phyloP scores from a whole-genome alignment of 441 rosid genomes.

The Eutrema salsugineum region DNA sequence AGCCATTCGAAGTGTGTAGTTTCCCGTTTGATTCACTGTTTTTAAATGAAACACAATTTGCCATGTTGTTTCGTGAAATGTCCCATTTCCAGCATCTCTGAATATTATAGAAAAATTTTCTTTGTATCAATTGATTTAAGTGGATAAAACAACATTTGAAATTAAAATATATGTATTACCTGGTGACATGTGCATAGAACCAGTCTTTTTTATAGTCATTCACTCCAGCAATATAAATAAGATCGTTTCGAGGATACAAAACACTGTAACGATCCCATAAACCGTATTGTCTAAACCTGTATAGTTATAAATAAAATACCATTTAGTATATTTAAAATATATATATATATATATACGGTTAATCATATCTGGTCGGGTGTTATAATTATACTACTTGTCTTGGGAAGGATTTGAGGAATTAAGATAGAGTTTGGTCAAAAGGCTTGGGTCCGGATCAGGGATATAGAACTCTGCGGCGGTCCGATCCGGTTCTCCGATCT shows the following conservation, averaged over 20 bases:
- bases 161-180: constrained; percentile 24
- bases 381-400: constrained; percentile 31
- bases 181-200: constrained; percentile 62
- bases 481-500: constrained; percentile 64
- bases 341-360: neutral
- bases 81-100: constrained; percentile 37
- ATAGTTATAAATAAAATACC: neutral
- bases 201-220: constrained; percentile 41
- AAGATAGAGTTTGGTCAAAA: constrained; percentile 30
- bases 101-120: neutral
- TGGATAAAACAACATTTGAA: neutral
- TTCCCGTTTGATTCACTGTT: constrained; percentile 19
- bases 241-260: constrained; percentile 38
- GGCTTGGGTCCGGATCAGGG: constrained; percentile 45
- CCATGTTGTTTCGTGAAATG: constrained; percentile 56
- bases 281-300: constrained; percentile 63
- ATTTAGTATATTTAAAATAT: neutral
- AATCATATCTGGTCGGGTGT: neutral
- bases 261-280: constrained; percentile 51
- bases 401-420: neutral
- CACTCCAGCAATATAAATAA: constrained; percentile 32
- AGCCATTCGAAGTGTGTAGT: constrained; percentile 59
- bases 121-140: neutral
- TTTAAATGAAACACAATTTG: constrained; percentile 47
- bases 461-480: constrained; percentile 58